Evolutionary conservation across 805 yeast species (phyloP).

Genomic region (Debaryomyces hansenii): DNA sequence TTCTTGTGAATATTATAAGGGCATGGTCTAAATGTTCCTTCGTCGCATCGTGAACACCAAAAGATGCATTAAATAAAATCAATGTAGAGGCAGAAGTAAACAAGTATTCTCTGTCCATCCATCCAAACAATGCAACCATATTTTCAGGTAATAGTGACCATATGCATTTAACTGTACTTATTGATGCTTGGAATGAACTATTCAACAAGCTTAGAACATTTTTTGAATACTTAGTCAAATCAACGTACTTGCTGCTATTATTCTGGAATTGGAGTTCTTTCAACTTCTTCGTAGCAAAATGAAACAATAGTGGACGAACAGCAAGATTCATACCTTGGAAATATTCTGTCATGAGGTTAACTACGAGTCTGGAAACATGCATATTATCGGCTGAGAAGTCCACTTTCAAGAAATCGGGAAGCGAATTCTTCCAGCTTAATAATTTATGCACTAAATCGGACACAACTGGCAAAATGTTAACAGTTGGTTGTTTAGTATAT

Average conservation of each 20-base stretch:
- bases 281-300: conserved; percentile 68
- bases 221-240: conserved; percentile 65
- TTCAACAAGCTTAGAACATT: conserved; percentile 67
- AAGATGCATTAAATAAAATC: conserved; percentile 72
- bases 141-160: conserved; percentile 77
- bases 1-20: conserved; percentile 62
- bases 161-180: conserved; percentile 67
- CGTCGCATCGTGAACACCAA: conserved; percentile 80
- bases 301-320: conserved; percentile 73
- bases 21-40: conserved; percentile 73
- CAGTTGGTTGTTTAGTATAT: conserved; percentile 73
- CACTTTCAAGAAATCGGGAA: conserved; percentile 64
- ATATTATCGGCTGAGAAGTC: conserved; percentile 58
- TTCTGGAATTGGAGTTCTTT: conserved; percentile 44
- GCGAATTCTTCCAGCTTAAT: conserved; percentile 63
- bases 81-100: conserved; percentile 76
- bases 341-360: conserved; percentile 78
- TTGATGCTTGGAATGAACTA: conserved; percentile 78
- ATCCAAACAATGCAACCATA: conserved; percentile 83
- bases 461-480: conserved; percentile 73
- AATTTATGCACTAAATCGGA: conserved; percentile 67
- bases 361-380: conserved; percentile 62
- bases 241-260: conserved; percentile 52
- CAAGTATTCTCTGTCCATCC: conserved; percentile 82
- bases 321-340: conserved; percentile 81